Conservation (phyloP, 2,329 filamentous ascomycete genomes). For the Triangularia verruculosa region DNA sequence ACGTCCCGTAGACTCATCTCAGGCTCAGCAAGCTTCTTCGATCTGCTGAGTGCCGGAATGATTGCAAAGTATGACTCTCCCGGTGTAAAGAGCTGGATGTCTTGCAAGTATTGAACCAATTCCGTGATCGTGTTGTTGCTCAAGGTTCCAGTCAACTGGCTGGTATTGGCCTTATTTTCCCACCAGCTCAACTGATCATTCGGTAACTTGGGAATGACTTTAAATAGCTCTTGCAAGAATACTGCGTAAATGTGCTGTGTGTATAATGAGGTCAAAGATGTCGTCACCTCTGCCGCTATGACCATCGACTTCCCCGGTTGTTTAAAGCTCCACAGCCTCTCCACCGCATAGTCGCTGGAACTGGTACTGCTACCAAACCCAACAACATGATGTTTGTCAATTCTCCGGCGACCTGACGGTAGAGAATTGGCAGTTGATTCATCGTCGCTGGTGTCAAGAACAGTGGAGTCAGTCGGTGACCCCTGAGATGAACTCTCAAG, state of each 20-base stretch:
- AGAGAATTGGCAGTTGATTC: neutral
- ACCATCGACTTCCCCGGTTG: neutral
- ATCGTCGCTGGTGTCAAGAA: neutral
- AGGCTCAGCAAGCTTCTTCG: neutral
- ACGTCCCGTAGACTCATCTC: neutral
- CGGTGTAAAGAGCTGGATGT: neutral
- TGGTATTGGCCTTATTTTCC: neutral
- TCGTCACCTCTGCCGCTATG: neutral
- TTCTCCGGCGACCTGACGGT: neutral
- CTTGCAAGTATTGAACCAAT: neutral
- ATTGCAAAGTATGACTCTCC: neutral
- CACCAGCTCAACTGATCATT: neutral
- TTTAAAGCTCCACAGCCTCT: neutral
- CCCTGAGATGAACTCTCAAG: neutral
- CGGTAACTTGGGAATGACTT: neutral
- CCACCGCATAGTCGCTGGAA: neutral
- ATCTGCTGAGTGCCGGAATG: neutral
- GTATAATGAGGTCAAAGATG: neutral
- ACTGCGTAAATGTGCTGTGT: neutral
- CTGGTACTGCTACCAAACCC: neutral
- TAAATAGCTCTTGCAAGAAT: neutral
- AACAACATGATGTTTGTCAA: neutral
- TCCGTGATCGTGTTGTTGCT: neutral
- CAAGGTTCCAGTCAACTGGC: neutral
- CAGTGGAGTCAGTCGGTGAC: neutral